phyloP scores from a whole-genome alignment of 2,329 filamentous ascomycete species.

The Myriangium duriaei region DNA sequence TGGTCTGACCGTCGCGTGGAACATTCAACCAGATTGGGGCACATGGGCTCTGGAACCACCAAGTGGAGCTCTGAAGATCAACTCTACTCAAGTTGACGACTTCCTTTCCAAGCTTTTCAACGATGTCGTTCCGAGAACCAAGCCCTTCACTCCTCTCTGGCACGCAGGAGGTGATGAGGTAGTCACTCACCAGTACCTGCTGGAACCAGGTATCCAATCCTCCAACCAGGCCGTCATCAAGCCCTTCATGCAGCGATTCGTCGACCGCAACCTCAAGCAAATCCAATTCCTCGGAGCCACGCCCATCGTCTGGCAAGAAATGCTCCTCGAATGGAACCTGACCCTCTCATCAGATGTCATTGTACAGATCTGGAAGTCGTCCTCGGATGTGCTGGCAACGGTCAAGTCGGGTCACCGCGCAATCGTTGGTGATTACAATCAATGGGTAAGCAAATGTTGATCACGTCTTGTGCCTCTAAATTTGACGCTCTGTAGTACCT shows the following conservation, averaged over 20 bases:
- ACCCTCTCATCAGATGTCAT: slow-evolving; percentile 58
- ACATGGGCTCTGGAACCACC: slow-evolving; percentile 44
- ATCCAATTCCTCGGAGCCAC: slow-evolving; percentile 52
- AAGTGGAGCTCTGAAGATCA: slow-evolving; percentile 59
- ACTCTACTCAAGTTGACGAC: slow-evolving; percentile 53
- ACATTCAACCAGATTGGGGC: slow-evolving; percentile 40
- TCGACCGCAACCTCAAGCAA: slow-evolving; percentile 56
- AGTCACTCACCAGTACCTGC: slow-evolving; percentile 59
- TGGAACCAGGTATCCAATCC: slow-evolving; percentile 60
- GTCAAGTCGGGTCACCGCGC: slow-evolving; percentile 55
- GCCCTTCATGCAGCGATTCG: slow-evolving; percentile 66
- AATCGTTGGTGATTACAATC: slow-evolving; percentile 64
- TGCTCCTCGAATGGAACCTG: slow-evolving; percentile 66
- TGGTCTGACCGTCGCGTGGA: slow-evolving; percentile 56
- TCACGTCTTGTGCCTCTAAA: neutral
- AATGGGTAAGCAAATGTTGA: slow-evolving; percentile 50
- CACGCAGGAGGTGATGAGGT: slow-evolving; percentile 84
- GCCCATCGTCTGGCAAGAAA: slow-evolving; percentile 82
- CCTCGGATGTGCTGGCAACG: slow-evolving; percentile 47
- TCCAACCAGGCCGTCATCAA: slow-evolving; percentile 53
- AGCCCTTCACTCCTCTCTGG: slow-evolving; percentile 61
- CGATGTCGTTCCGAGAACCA: slow-evolving; percentile 63
- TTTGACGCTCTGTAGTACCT: slow-evolving; percentile 43
- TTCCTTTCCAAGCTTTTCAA: slow-evolving; percentile 62
- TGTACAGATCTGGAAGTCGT: slow-evolving; percentile 66